These are phyloP conservation scores for Diplodia corticola DNA, from an alignment of 2,329 filamentous ascomycete species.

Conservation along the genomic window DNA sequence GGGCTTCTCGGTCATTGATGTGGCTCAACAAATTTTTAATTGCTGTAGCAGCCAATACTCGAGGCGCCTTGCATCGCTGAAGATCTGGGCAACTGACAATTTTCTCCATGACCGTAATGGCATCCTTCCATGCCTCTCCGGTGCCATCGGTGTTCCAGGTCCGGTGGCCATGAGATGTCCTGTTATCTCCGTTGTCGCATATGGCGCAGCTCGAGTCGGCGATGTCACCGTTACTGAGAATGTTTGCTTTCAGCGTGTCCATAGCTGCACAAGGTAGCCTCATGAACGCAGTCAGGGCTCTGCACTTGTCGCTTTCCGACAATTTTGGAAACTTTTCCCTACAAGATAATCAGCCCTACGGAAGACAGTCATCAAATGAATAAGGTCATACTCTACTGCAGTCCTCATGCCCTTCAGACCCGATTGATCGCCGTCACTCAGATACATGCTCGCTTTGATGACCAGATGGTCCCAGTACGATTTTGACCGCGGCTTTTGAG, in stretches of 20 bases:
- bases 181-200: background rate
- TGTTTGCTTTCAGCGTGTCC: background rate
- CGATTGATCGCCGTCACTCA: background rate
- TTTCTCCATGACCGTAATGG: background rate
- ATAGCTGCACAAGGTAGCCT: constrained; percentile 19
- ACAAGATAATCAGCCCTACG: background rate
- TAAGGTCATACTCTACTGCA: background rate
- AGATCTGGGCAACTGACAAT: constrained; percentile 36
- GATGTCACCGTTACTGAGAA: constrained; percentile 11
- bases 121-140: constrained; percentile 37
- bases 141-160: constrained; percentile 13
- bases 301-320: constrained; percentile 1
- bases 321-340: background rate
- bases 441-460: background rate
- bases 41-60: constrained; percentile 68
- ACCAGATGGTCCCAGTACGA: constrained; percentile 5
- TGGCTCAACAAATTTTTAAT: constrained; percentile 71
- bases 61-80: constrained; percentile 32
- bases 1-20: constrained; percentile 57
- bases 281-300: constrained; percentile 1
- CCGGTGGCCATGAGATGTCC: constrained; percentile 20
- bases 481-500: background rate
- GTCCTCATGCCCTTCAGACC: background rate
- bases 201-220: background rate
- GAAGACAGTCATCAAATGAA: background rate